These are phyloP conservation scores for Psilocybe azurescens DNA, from an alignment of 768 basidiomycete genomes.

Conservation along the genomic window DNA sequence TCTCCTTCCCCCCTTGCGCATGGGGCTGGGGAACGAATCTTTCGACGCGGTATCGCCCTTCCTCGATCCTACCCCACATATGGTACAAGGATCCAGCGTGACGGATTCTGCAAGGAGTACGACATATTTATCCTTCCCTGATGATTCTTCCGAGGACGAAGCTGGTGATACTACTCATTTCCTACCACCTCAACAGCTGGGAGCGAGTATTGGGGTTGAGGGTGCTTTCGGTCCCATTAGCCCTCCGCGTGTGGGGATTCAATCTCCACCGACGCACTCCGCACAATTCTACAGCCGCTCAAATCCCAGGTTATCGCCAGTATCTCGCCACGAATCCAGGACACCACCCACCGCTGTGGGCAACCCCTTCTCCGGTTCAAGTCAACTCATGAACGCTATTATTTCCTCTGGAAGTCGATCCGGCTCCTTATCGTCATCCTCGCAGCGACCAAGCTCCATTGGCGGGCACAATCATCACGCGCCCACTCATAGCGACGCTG, in stretches of 20 bases:
- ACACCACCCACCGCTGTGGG: background rate
- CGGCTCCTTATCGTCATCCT: background rate
- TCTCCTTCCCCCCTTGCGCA: constrained; percentile 19
- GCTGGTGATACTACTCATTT: background rate
- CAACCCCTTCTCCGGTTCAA: background rate
- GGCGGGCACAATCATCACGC: background rate
- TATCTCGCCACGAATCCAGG: background rate
- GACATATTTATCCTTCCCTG: constrained; percentile 21
- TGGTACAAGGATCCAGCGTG: background rate
- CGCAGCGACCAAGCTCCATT: constrained; percentile 3
- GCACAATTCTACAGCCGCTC: background rate
- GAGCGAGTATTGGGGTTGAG: constrained; percentile 1
- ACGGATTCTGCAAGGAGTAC: constrained; percentile 20
- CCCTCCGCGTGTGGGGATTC: background rate
- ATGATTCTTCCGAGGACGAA: constrained; percentile 12
- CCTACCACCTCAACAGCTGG: constrained; percentile 1
- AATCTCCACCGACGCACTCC: background rate
- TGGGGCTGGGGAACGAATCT: constrained; percentile 21
- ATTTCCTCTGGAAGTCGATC: background rate
- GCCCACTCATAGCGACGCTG: constrained; percentile 17
- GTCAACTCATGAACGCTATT: background rate
- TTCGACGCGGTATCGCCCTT: constrained; percentile 23
- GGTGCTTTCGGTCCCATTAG: background rate
- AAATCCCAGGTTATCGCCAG: background rate
- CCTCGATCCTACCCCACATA: background rate